These are phyloP conservation scores for Hemisphaericaspora xylanilytica DNA, from an alignment of 1,139 yeast species.

Conservation along the genomic window DNA sequence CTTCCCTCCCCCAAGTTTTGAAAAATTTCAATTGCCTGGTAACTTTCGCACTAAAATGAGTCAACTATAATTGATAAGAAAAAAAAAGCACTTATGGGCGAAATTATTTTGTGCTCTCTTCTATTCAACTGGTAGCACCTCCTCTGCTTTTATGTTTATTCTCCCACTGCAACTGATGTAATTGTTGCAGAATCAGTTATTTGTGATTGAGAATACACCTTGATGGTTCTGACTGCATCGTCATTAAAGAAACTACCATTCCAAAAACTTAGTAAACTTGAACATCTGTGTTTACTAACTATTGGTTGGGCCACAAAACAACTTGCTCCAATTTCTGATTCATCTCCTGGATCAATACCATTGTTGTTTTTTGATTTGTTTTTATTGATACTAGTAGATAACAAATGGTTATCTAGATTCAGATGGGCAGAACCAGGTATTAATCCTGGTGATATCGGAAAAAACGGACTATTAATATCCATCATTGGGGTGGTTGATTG, in stretches of 20 bases:
- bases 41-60: background rate
- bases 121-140: background rate
- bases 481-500: background rate
- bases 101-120: too few species aligned
- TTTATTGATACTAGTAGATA: background rate
- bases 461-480: slow-evolving; percentile 4
- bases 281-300: background rate
- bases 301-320: background rate
- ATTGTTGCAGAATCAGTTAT: slow-evolving; percentile 7
- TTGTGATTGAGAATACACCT: slow-evolving; percentile 12
- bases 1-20: background rate
- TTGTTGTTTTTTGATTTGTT: background rate
- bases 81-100: too few species aligned
- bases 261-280: slow-evolving; percentile 8
- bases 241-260: slow-evolving; percentile 12
- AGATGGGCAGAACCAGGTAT: background rate
- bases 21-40: background rate
- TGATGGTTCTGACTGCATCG: slow-evolving; percentile 9
- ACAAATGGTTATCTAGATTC: background rate
- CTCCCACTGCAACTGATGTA: background rate
- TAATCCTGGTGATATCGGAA: slow-evolving; percentile 2
- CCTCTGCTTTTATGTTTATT: background rate
- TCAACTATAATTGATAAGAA: slow-evolving; percentile 1
- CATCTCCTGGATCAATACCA: slow-evolving; percentile 7
- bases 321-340: background rate